Evolutionary conservation across 129 eudicot species (phyloP).

Genomic region (Ambrosia trifida): DNA sequence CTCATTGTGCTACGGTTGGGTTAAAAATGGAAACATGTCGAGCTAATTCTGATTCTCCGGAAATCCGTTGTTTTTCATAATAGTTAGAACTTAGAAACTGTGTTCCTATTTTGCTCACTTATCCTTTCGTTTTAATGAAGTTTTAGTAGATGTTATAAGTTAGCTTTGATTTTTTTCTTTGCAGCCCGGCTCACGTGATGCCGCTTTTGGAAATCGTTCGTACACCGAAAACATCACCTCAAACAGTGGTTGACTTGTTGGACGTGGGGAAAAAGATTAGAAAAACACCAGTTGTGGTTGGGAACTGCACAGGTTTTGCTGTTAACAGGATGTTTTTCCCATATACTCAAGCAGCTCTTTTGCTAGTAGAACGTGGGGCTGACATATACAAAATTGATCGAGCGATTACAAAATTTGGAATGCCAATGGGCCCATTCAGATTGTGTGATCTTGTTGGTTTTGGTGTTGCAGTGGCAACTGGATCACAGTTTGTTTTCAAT

Average conservation of each 20-base stretch:
- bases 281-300: slow-evolving; percentile 92
- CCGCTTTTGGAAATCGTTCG: slow-evolving; percentile 97
- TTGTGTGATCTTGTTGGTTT: slow-evolving; percentile 92
- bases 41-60: no score
- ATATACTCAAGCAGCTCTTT: slow-evolving; percentile 89
- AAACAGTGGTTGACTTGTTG: slow-evolving; percentile 74
- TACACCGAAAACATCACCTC: slow-evolving; percentile 81
- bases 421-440: slow-evolving; percentile 99
- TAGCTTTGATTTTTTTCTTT: not conserved
- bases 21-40: no score
- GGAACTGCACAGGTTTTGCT: slow-evolving; percentile 98
- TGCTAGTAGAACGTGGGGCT: slow-evolving; percentile 91
- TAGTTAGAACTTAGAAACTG: not conserved
- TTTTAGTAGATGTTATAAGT: not conserved
- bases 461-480: slow-evolving; percentile 89
- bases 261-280: slow-evolving; percentile 90
- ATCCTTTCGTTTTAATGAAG: not conserved
- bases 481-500: slow-evolving; percentile 66
- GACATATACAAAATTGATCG: slow-evolving; percentile 79
- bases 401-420: slow-evolving; percentile 90
- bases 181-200: slow-evolving; percentile 99
- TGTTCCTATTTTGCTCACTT: slow-evolving; percentile 9
- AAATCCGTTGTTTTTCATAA: slow-evolving; percentile 22
- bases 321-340: slow-evolving; percentile 98
- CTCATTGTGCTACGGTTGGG: no score